Evolutionary conservation across 2,329 filamentous ascomycete genomes (phyloP).

Genomic region (Ophiostoma sp.): DNA sequence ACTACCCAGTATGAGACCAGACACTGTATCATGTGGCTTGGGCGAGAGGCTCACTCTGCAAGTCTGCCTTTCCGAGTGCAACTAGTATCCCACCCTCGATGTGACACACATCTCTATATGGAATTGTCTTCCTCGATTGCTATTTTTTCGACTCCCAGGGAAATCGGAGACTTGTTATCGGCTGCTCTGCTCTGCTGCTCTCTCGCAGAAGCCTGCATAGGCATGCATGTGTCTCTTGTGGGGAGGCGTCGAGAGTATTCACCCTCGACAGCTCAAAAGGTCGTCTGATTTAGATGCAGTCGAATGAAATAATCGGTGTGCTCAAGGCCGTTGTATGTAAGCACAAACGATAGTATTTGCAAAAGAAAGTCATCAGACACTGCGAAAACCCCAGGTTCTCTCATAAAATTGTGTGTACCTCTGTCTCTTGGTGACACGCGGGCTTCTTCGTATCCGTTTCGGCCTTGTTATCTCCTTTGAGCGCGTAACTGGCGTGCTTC

Average conservation of each 20-base stretch:
- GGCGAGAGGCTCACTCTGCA: no score
- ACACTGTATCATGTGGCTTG: neutral
- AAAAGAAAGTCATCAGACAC: no score
- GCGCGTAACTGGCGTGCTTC: no score
- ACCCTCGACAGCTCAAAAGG: neutral
- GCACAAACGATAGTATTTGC: no score
- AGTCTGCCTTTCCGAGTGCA: neutral
- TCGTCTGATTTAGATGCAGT: no score
- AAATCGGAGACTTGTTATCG: neutral
- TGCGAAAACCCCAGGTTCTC: no score
- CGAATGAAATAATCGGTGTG: no score
- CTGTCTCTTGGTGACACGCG: no score
- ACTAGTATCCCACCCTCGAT: neutral
- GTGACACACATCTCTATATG: neutral
- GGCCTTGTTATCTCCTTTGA: no score
- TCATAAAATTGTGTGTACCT: no score
- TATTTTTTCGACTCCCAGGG: neutral
- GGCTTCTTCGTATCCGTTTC: no score
- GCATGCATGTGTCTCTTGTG: neutral
- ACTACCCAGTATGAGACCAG: neutral
- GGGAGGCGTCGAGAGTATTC: neutral
- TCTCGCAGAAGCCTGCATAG: neutral
- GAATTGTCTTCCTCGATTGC: neutral
- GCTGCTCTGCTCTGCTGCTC: neutral
- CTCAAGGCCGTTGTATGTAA: no score